Conservation (phyloP, 2,329 filamentous ascomycete genomes). For the Calonectria crousiana region DNA sequence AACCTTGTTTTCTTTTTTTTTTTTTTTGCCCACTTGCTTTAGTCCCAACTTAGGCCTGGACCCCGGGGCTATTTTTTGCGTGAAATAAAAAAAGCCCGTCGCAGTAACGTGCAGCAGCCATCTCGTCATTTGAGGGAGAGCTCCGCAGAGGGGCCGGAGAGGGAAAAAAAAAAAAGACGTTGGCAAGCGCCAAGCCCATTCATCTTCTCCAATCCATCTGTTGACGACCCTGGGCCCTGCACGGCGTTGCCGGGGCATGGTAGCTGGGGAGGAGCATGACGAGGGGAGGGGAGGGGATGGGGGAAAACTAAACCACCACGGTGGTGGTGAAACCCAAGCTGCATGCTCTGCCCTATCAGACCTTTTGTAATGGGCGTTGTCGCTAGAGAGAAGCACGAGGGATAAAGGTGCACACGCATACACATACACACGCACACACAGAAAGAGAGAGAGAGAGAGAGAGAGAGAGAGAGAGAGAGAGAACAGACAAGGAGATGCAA, state of each 20-base stretch:
- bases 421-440: background rate
- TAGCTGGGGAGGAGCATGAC: background rate
- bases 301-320: background rate
- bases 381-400: background rate
- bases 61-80: slow-evolving; percentile 20
- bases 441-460: background rate
- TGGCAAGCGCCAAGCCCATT: slow-evolving; percentile 7
- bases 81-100: slow-evolving; percentile 16
- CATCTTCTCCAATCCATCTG: background rate
- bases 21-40: background rate
- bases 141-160: slow-evolving; percentile 12
- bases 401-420: background rate
- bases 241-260: slow-evolving; percentile 4
- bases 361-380: background rate
- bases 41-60: slow-evolving; percentile 15
- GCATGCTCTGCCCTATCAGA: slow-evolving; percentile 11
- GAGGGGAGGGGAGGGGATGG: background rate
- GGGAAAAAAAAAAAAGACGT: background rate
- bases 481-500: background rate
- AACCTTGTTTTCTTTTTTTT: slow-evolving; percentile 6
- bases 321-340: background rate
- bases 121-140: slow-evolving; percentile 3
- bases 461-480: too few species aligned
- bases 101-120: slow-evolving; percentile 16
- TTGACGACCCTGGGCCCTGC: slow-evolving; percentile 4